phyloP scores from a whole-genome alignment of 2,329 filamentous ascomycete genomes.

The Pyrenochaeta sp. region DNA sequence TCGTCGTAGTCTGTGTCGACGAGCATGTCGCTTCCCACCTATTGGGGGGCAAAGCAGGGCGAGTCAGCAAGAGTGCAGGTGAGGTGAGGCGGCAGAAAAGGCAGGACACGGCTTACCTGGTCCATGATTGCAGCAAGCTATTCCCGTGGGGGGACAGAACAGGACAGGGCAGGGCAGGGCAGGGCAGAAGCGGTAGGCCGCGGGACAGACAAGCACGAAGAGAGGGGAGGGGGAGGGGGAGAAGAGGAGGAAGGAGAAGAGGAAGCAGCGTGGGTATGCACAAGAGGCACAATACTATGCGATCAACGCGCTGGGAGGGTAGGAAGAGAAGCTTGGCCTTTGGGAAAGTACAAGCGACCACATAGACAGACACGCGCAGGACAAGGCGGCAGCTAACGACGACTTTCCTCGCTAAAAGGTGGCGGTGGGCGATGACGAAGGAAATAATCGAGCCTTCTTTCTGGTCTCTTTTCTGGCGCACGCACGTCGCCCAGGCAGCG shows the following conservation, averaged over 20 bases:
- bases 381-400: slow-evolving; percentile 17
- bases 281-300: background rate
- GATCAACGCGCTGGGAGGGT: slow-evolving; percentile 5
- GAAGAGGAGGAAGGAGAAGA: too few species aligned
- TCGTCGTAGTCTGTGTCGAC: slow-evolving; percentile 70
- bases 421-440: slow-evolving; percentile 37
- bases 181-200: slow-evolving; percentile 12
- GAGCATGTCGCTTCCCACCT: slow-evolving; percentile 71
- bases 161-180: too few species aligned
- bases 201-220: slow-evolving; percentile 13
- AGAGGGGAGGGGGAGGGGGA: slow-evolving; percentile 17
- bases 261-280: too few species aligned
- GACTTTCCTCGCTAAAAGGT: slow-evolving; percentile 47
- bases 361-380: slow-evolving; percentile 18
- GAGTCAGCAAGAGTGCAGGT: slow-evolving; percentile 14
- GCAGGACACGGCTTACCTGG: slow-evolving; percentile 48
- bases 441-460: too few species aligned
- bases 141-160: too few species aligned
- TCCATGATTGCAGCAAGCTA: slow-evolving; percentile 43
- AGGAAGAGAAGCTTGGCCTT: slow-evolving; percentile 27
- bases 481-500: slow-evolving; percentile 6
- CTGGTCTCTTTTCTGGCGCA: too few species aligned
- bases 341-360: slow-evolving; percentile 25
- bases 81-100: slow-evolving; percentile 4
- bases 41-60: slow-evolving; percentile 11